A percentile compares a stretch with the other conserved stretches of the same genome.
These are phyloP conservation scores for Colletotrichum chrysophilum DNA, from an alignment of 2,329 filamentous ascomycete genomes.

Conservation along the genomic window DNA sequence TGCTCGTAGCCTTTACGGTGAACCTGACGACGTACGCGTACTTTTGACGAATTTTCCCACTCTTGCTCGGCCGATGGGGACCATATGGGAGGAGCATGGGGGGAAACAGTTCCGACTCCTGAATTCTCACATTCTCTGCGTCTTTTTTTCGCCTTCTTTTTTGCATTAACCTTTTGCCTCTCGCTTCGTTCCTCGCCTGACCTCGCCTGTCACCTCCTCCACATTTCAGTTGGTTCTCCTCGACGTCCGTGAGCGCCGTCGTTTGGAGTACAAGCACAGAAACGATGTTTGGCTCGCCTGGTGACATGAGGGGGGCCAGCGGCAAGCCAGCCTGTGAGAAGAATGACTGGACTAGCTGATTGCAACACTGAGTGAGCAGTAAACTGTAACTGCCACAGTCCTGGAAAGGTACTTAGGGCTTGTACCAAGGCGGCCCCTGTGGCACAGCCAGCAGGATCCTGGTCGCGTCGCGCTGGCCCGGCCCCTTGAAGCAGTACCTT, in stretches of 20 bases:
- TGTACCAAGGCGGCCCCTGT: background rate
- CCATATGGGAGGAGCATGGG: background rate
- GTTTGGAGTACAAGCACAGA: constrained; percentile 1
- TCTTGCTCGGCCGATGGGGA: background rate
- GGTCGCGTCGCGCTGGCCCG: constrained; percentile 9
- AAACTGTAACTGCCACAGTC: background rate
- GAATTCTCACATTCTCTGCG: background rate
- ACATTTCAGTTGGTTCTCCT: background rate
- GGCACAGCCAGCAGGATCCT: constrained; percentile 14
- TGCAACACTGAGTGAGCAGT: background rate
- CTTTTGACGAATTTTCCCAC: background rate
- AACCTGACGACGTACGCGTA: background rate
- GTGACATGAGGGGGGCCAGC: background rate
- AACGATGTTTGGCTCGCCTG: background rate
- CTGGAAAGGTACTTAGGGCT: background rate
- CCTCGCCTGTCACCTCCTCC: background rate
- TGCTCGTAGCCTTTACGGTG: background rate
- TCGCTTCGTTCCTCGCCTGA: background rate
- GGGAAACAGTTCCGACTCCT: background rate
- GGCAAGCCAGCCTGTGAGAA: background rate
- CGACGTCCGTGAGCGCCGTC: background rate
- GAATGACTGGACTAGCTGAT: background rate
- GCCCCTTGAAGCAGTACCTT: constrained; percentile 22
- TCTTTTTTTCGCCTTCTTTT: background rate
- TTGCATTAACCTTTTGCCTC: background rate